Base-by-base conservation (phyloP, 2,329 filamentous ascomycete species). In the Aspergillus phoenicis region DNA sequence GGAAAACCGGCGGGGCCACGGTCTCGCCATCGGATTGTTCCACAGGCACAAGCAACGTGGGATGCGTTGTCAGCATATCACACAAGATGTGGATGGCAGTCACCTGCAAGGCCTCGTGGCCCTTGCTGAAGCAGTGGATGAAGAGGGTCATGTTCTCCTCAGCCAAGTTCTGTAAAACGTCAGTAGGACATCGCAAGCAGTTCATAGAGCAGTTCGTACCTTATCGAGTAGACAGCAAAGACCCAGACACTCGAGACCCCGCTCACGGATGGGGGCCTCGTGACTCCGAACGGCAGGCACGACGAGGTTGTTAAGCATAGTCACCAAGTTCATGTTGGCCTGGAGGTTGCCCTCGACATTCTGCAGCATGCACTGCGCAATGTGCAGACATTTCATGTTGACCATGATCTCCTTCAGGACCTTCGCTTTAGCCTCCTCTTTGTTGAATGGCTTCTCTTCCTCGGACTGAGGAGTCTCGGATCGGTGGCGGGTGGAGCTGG, bases 321-420 rank as follows among this genome's bases (percentile, higher is more conserved):
- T 91, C 4, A 96, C 91, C n/a, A 98, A 80, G 71, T 96, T 90
- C 60, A 90, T 88, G 73, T 97, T 97, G 67, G 93, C 86, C 77
- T 97, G 93, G 39, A 98, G 82, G 70, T 91, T 91, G 62, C 92
- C 91, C 57, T 91, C 85, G 8, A 99, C 91, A 71, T 98, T 97
- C 73, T 96, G 89, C 55, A 99, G 84, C 91, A 98, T 97, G 82
- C 93, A 98, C 76, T 97, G 92, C 26, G 96, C 93, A 67, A 99
- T 97, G 73, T 97, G 91, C 63, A 99, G 84, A 76, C 95, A 98
- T 79, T 98, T 98, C 87, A 97, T 93, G 81, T 98, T 98, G 75
- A 98, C 90, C 81, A 97, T 88, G 72, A 97, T 95, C 78, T 97
- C 93, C 66, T 87, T 89, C 66, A 97, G 67, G 24, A 79, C 68